A percentile compares a stretch with the other conserved stretches of the same genome.
These are phyloP conservation scores for Pseudevernia furfuracea DNA, from an alignment of 495 filamentous ascomycete species.

Conservation along the genomic window DNA sequence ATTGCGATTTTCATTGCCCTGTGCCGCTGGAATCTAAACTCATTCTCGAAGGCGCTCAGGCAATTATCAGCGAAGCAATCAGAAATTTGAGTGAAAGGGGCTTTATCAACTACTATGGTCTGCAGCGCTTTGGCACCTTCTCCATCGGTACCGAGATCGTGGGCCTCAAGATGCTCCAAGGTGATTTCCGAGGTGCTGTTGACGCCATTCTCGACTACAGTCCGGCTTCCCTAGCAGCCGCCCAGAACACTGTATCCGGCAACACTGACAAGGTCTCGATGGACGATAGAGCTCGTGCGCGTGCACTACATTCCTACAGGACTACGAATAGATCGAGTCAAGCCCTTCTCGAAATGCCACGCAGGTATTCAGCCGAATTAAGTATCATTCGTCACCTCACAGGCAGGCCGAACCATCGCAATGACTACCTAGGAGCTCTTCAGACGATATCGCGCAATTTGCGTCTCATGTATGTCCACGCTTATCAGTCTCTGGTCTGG, in stretches of 20 bases:
- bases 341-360: constrained; percentile 63
- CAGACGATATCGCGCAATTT: constrained; percentile 67
- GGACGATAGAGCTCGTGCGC: constrained; percentile 71
- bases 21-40: constrained; percentile 35
- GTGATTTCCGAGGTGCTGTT: constrained; percentile 70
- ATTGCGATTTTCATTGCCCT: constrained; percentile 57
- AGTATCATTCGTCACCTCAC: constrained; percentile 67
- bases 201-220: constrained; percentile 62
- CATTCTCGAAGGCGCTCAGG: constrained; percentile 35
- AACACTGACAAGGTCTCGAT: constrained; percentile 42
- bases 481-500: constrained; percentile 92
- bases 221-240: constrained; percentile 40
- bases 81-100: constrained; percentile 53
- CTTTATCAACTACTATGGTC: constrained; percentile 93
- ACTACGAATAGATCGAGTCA: constrained; percentile 45
- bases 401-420: constrained; percentile 30
- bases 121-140: constrained; percentile 90
- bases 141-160: constrained; percentile 69
- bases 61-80: constrained; percentile 50
- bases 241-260: constrained; percentile 29
- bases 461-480: constrained; percentile 90
- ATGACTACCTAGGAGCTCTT: constrained; percentile 73
- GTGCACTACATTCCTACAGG: constrained; percentile 64
- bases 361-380: constrained; percentile 71
- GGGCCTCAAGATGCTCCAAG: constrained; percentile 74